Evolutionary conservation across 768 basidiomycete genomes (phyloP).

Genomic region (Filobasidium wieringae): DNA sequence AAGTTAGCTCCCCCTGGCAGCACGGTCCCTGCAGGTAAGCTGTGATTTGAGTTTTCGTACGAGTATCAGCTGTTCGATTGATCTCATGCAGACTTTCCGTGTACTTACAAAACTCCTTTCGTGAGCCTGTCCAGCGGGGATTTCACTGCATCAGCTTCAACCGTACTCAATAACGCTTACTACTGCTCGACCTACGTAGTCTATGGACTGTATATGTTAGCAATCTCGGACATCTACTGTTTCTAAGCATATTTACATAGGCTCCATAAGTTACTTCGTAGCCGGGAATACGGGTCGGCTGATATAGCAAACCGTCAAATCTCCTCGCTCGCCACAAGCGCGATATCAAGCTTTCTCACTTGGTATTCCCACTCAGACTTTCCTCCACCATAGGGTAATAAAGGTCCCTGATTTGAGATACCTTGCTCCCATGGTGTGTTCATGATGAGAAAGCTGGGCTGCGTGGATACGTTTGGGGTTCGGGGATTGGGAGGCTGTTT

Average conservation of each 20-base stretch:
- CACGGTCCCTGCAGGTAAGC: constrained; percentile 12
- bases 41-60: not conserved
- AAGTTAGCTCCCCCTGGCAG: constrained; percentile 15
- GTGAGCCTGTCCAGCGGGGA: not conserved
- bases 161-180: not conserved
- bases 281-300: constrained; percentile 16
- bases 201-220: not conserved
- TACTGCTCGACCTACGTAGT: not conserved
- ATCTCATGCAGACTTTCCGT: not conserved
- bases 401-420: not conserved
- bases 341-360: not conserved
- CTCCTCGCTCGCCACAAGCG: not conserved
- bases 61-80: not conserved
- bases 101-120: constrained; percentile 15
- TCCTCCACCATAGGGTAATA: constrained; percentile 7
- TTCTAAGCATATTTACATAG: constrained; percentile 3
- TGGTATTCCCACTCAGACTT: constrained; percentile 5
- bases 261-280: constrained; percentile 15
- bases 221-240: too few species aligned
- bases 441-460: not conserved
- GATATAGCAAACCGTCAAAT: not conserved
- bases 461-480: not conserved
- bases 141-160: not conserved
- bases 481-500: too few species aligned
- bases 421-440: constrained; percentile 11